These are phyloP conservation scores for Styphnolobium japonicum DNA, from an alignment of 306 rosid species.

Conservation along the genomic window DNA sequence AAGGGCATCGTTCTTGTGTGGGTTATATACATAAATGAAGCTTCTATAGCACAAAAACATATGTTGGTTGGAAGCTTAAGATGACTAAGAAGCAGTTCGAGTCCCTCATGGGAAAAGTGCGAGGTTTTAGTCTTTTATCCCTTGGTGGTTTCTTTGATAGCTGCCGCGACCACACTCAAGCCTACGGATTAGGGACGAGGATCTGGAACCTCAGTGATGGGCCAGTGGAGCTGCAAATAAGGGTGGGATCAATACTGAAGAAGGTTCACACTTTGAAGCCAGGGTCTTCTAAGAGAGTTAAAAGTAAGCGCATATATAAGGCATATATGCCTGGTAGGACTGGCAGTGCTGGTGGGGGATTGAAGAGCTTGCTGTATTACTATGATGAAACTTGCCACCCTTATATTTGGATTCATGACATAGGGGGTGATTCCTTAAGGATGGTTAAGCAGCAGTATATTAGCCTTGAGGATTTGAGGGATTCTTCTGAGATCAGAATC, in stretches of 20 bases:
- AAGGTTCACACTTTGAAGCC: constrained; percentile 79
- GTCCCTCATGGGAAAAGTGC: constrained; percentile 45
- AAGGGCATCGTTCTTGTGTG: background rate
- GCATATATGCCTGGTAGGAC: constrained; percentile 66
- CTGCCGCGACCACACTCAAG: constrained; percentile 62
- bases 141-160: constrained; percentile 78
- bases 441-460: constrained; percentile 91
- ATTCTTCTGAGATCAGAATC: constrained; percentile 79
- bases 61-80: background rate
- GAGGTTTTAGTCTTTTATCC: constrained; percentile 41
- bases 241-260: constrained; percentile 89
- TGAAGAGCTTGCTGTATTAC: constrained; percentile 77
- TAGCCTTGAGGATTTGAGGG: constrained; percentile 86
- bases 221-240: constrained; percentile 88
- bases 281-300: constrained; percentile 80
- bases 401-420: constrained; percentile 84
- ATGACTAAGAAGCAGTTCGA: constrained; percentile 34
- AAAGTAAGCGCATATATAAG: constrained; percentile 81
- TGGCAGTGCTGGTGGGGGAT: constrained; percentile 33
- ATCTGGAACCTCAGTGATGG: constrained; percentile 87
- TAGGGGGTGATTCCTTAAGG: constrained; percentile 66
- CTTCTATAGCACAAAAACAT: constrained; percentile 12
- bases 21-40: constrained; percentile 19
- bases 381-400: constrained; percentile 91
- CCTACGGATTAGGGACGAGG: constrained; percentile 75